Conservation (phyloP, 192 early-diverging fungal genomes). For the Piromyces sp. region DNA sequence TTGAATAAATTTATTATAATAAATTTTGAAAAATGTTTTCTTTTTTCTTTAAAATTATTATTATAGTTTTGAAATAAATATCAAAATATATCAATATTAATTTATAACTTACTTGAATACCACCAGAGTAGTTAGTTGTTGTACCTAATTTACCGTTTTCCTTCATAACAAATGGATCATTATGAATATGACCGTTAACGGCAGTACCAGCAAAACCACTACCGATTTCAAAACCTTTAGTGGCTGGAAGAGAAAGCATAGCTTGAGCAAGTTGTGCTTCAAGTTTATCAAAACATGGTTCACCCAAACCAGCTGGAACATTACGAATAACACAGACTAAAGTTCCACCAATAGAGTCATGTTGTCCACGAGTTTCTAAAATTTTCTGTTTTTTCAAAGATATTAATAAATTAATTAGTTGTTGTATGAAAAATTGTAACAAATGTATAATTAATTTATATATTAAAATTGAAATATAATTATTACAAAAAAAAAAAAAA, state of each 20-base stretch:
- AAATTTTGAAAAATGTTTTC: too few relatives aligned
- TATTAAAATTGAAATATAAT: too few relatives aligned
- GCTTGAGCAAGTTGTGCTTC: conserved; percentile 92
- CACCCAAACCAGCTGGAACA: conserved; percentile 76
- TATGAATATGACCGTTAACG: conserved; percentile 77
- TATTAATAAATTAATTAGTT: too few relatives aligned
- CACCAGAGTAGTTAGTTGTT: conserved; percentile 83
- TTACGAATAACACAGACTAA: conserved; percentile 94
- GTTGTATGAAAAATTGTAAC: too few relatives aligned
- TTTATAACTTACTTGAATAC: conserved; percentile 49
- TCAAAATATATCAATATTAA: not conserved
- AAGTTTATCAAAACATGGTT: conserved; percentile 96
- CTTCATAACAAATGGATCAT: conserved; percentile 70
- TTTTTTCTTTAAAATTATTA: not conserved
- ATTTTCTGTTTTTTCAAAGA: conserved; percentile 32
- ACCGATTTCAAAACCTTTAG: conserved; percentile 95
- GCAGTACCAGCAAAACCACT: conserved; percentile 77
- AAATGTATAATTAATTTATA: too few relatives aligned
- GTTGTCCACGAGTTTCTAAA: conserved; percentile 49
- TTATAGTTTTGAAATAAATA: too few relatives aligned
- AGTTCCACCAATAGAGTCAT: conserved; percentile 87
- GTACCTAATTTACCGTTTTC: conserved; percentile 54
- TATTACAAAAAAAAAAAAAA: too few relatives aligned
- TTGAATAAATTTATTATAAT: too few relatives aligned
- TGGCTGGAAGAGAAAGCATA: conserved; percentile 96